Conservation (phyloP, 805 yeast species). For the Metschnikowia cerradonensis region DNA sequence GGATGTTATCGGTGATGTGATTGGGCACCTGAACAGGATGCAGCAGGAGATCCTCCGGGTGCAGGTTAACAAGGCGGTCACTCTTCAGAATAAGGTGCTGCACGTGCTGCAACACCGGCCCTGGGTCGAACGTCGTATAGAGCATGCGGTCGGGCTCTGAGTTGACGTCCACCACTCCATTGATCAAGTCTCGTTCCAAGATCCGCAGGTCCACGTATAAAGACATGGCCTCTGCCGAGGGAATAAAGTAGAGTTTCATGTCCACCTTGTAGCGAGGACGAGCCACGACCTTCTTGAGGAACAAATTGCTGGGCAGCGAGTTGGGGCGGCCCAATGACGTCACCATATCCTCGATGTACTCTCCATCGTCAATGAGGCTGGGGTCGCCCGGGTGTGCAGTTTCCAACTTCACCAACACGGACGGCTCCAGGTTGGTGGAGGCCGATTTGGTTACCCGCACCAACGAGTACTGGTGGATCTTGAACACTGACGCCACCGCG, state of each 20-base stretch:
- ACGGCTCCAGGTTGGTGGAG: constrained; percentile 48
- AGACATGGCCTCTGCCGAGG: constrained; percentile 32
- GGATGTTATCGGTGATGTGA: constrained; percentile 14
- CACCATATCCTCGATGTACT: constrained; percentile 34
- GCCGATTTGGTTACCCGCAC: constrained; percentile 54
- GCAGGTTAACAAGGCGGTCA: neutral
- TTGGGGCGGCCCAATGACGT: constrained; percentile 38
- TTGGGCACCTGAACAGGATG: constrained; percentile 11
- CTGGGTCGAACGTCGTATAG: constrained; percentile 15
- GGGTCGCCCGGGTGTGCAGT: constrained; percentile 52
- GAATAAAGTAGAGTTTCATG: constrained; percentile 58
- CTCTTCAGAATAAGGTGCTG: constrained; percentile 10
- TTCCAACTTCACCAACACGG: constrained; percentile 50
- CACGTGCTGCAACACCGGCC: constrained; percentile 9
- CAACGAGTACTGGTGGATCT: constrained; percentile 39
- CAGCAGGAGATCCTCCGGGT: constrained; percentile 1
- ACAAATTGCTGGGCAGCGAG: constrained; percentile 45
- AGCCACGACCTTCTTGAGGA: constrained; percentile 54
- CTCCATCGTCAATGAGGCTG: constrained; percentile 48
- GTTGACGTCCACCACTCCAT: constrained; percentile 43
- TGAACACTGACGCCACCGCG: constrained; percentile 43
- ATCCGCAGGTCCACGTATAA: constrained; percentile 47
- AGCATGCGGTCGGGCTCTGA: constrained; percentile 15
- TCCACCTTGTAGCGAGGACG: constrained; percentile 60
- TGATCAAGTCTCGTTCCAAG: constrained; percentile 48